Evolutionary conservation across 2,329 filamentous ascomycete genomes (phyloP).

Genomic region (Conoideocrella luteorostrata): DNA sequence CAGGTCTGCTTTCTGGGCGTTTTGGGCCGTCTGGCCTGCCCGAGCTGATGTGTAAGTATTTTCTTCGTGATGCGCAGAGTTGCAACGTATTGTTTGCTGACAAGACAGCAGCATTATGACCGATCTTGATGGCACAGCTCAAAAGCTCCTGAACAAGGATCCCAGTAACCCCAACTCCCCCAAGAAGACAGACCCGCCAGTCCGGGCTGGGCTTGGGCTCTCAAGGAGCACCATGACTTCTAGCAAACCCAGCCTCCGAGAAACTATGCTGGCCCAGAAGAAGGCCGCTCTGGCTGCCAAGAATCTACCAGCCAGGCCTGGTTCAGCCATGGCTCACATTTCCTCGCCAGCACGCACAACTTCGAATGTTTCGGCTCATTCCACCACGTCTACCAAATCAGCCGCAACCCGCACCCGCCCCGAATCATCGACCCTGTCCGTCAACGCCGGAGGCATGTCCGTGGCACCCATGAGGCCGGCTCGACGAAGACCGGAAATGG

Average conservation of each 20-base stretch:
- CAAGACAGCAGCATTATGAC: conserved; percentile 60
- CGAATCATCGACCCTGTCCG: conserved; percentile 37
- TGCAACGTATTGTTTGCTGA: conserved; percentile 14
- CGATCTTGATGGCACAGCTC: conserved; percentile 69
- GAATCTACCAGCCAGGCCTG: conserved; percentile 50
- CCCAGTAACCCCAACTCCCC: conserved; percentile 71
- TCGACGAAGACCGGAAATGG: conserved; percentile 51
- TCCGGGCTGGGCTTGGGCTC: conserved; percentile 52
- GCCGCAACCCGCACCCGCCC: conserved; percentile 33
- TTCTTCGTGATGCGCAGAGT: neutral
- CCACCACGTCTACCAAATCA: conserved; percentile 24
- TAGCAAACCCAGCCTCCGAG: conserved; percentile 64
- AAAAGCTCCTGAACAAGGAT: conserved; percentile 75
- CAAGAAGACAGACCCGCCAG: conserved; percentile 40
- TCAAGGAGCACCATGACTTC: conserved; percentile 56
- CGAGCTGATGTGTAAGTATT: conserved; percentile 63
- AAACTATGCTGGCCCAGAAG: conserved; percentile 79
- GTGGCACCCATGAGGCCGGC: conserved; percentile 57
- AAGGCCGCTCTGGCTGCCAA: conserved; percentile 46
- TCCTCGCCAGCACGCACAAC: conserved; percentile 40
- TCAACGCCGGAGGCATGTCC: conserved; percentile 52
- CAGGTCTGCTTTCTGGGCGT: conserved; percentile 81
- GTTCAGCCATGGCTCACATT: conserved; percentile 58
- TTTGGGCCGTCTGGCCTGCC: conserved; percentile 69
- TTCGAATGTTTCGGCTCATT: conserved; percentile 29